Percentiles rank a stretch among this genome's conserved stretches.
Conservation (phyloP, 2,329 filamentous ascomycete species). For the Sporothrix mexicana region DNA sequence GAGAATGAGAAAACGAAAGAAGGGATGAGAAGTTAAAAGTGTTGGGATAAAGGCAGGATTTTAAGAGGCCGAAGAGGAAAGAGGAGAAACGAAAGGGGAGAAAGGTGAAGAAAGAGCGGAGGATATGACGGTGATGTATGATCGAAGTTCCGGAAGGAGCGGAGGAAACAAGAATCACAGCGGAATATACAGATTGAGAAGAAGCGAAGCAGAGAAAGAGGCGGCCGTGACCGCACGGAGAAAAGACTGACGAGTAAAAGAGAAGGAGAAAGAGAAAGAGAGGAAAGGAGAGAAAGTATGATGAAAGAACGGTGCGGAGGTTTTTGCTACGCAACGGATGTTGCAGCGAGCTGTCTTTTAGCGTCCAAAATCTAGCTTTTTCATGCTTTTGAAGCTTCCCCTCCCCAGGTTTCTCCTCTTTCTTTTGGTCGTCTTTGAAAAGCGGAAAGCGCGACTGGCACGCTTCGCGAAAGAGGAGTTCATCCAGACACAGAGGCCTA, state of each 20-base stretch:
- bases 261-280: neutral
- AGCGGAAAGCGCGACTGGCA: conserved; percentile 14
- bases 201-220: too few relatives aligned
- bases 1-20: neutral
- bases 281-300: neutral
- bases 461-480: neutral
- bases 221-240: too few relatives aligned
- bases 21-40: neutral
- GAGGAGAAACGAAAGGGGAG: neutral
- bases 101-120: neutral
- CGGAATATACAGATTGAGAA: neutral
- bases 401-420: conserved; percentile 11
- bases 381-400: conserved; percentile 2
- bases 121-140: neutral
- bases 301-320: conserved; percentile 21
- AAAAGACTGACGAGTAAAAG: neutral
- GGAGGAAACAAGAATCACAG: neutral
- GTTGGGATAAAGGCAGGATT: neutral
- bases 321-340: conserved; percentile 28
- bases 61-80: neutral
- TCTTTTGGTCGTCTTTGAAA: neutral
- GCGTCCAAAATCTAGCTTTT: conserved; percentile 1
- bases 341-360: conserved; percentile 23
- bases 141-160: conserved; percentile 9
- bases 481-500: neutral